Evolutionary conservation across 139 green algal genomes (phyloP), one percentile per base, ranked within the genome.

Genomic region (Zygnema cylindricum): DNA sequence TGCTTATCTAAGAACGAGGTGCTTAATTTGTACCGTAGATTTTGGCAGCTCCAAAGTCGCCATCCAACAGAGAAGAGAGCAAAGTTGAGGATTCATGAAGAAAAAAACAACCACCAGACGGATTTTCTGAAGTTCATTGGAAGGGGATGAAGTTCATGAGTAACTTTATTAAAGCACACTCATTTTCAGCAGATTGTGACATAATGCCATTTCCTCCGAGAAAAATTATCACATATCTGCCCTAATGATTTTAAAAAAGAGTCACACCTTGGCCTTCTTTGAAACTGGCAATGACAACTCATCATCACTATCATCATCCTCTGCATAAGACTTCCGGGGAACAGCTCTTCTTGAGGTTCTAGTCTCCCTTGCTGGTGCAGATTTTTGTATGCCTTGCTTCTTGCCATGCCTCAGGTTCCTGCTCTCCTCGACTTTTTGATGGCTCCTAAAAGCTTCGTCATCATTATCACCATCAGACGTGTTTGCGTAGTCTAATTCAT

Each of bases 291-390:
- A 25, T 16, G 69, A 32, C 11, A 92, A 41, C 25, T 85, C 85
- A 35, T 91, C 86, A 43, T 92, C 88, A 35, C 36, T 42, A n/a
- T 91, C 85, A 38, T 91, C 85, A 38, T 91, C 86, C 76, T 91
- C 86, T 38, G 33, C 71, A 49, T 91, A 91, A 2, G 86, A 77
- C 86, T 92, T 92, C 16, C 84, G 85, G 0, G 87, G 55, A 25
- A 86, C 55, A 1, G 84, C 39, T 25, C 86, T 55, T 42, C 38
- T 89, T 43, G 86, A 86, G 35, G 40, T 71, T 38, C 84, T 84
- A 32, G 35, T 32, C 55, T 93, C 85, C 36, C 33, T 86, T 39
- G 77, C 33, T 88, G 35, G 35, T 30, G 85, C 35, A 38, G 39
- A 30, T 42, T 49, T 86, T 73, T 41, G 35, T 42, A 54, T 86